These are phyloP conservation scores for Grammothele lineata DNA, from an alignment of 768 basidiomycete genomes.

Conservation along the genomic window DNA sequence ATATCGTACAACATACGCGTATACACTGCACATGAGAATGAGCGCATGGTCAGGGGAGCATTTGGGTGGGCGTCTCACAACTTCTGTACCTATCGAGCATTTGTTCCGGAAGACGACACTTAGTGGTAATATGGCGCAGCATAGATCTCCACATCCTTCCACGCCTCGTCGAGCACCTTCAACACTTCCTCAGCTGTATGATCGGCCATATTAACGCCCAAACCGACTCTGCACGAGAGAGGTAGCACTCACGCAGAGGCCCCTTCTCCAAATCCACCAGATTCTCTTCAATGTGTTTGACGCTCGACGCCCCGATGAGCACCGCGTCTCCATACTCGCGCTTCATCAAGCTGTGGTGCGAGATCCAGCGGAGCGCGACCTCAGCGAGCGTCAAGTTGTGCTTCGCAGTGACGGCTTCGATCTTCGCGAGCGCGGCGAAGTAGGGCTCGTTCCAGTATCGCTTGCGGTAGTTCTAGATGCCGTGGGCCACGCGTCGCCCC, in stretches of 20 bases:
- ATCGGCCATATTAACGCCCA: too few species aligned
- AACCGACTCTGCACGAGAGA: background rate
- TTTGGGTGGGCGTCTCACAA: too few species aligned
- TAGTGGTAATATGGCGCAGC: background rate
- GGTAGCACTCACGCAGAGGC: conserved; percentile 21
- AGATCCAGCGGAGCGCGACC: conserved; percentile 41
- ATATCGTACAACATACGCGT: too few species aligned
- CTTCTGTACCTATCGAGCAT: too few species aligned
- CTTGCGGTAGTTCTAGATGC: conserved; percentile 17
- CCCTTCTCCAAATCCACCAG: conserved; percentile 51
- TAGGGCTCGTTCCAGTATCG: conserved; percentile 50
- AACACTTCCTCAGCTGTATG: conserved; percentile 45
- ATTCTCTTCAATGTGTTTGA: conserved; percentile 55
- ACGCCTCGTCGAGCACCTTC: conserved; percentile 45
- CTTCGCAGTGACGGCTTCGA: conserved; percentile 37
- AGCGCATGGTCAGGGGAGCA: too few species aligned
- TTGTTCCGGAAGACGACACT: too few species aligned
- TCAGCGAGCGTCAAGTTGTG: conserved; percentile 37
- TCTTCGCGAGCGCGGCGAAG: conserved; percentile 43
- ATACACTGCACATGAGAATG: too few species aligned
- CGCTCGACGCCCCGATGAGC: conserved; percentile 57
- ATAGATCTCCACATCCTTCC: conserved; percentile 38
- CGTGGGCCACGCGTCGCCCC: background rate
- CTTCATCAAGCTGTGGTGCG: conserved; percentile 43
- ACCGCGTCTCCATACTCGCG: conserved; percentile 46